Evolutionary conservation across 495 filamentous ascomycete genomes (phyloP), one percentile per base, ranked within the genome.

Genomic region (Neurospora intermedia): DNA sequence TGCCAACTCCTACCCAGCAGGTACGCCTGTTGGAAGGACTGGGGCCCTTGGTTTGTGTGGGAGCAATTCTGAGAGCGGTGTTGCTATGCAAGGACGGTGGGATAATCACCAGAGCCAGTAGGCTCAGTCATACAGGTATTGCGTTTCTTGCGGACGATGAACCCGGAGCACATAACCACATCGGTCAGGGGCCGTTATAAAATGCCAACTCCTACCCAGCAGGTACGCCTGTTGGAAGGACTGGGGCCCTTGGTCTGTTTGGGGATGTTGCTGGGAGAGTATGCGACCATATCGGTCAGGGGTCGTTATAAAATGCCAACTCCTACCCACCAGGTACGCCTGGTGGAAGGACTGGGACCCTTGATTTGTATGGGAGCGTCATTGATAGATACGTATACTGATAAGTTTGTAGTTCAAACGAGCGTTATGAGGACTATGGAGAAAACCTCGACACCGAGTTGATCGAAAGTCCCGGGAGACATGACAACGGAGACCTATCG

Each of bases 301-400:
- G 46, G 72, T 48, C 72, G 45, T 73, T 16, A 73, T 69, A 73
- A 69, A 16, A 3, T 18, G 59, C 72, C 72, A 73, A 69, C 41
- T 48, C 72, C 62, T 69, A 73, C 59, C 69, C 72, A 20, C 2
- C 72, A 45, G 72, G 72, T 69, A 38, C 62, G 62, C 72, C 72
- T 69, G 62, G 3, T 69, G 59, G 46, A 73, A 73, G 72, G 72
- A 73, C 72, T 73, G 72, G 72, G 72, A 42, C 72, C 69, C 43
- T 69, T 27, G 62, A 40, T 23, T 69, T 11, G 72, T 69, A 27
- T 70, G 72, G 43, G 59, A 69, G 41, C 40, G 8, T 10, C 18
- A 46, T 8, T 46, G 69, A 11, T 66, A 41, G 42, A 2, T 31
- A 31, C 69, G 54, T 43, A 69, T 20, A 69, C 31, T 70, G 18